phyloP scores from a whole-genome alignment of 306 rosid species.

The Cotoneaster glaucophyllus region DNA sequence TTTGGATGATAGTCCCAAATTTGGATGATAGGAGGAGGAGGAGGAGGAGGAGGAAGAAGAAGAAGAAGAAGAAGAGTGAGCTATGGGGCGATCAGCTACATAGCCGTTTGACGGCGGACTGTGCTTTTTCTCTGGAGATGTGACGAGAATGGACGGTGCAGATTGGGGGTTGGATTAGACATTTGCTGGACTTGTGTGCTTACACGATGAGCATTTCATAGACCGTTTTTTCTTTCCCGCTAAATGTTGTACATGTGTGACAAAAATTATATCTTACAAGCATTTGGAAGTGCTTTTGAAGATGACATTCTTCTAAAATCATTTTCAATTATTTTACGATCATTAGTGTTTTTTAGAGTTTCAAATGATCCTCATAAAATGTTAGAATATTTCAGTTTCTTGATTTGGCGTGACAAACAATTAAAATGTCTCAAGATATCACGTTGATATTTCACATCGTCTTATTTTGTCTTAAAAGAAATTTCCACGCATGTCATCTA shows the following conservation, averaged over 20 bases:
- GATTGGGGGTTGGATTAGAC: background rate
- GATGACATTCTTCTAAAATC: too few relatives aligned
- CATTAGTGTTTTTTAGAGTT: too few relatives aligned
- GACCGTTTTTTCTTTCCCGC: background rate
- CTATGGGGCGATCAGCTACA: conserved; percentile 8
- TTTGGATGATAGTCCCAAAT: too few relatives aligned
- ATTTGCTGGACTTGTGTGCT: background rate
- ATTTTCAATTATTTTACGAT: too few relatives aligned
- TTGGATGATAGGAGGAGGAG: too few relatives aligned
- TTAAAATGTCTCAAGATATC: background rate
- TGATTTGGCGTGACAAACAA: too few relatives aligned
- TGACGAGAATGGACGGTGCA: background rate
- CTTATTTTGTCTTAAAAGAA: background rate
- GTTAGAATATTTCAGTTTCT: too few relatives aligned
- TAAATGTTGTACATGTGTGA: background rate
- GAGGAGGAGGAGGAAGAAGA: background rate
- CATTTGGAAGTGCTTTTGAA: too few relatives aligned
- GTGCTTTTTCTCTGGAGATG: background rate
- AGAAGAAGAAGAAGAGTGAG: background rate
- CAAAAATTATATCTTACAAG: too few relatives aligned
- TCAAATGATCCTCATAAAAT: too few relatives aligned
- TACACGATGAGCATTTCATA: background rate
- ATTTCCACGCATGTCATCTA: too few relatives aligned
- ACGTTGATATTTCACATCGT: too few relatives aligned
- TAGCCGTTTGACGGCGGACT: background rate